A percentile compares a stretch with the other conserved stretches of the same genome.
phyloP scores from a whole-genome alignment of 495 filamentous ascomycete species.

The Pyrenopolyporus hunteri region DNA sequence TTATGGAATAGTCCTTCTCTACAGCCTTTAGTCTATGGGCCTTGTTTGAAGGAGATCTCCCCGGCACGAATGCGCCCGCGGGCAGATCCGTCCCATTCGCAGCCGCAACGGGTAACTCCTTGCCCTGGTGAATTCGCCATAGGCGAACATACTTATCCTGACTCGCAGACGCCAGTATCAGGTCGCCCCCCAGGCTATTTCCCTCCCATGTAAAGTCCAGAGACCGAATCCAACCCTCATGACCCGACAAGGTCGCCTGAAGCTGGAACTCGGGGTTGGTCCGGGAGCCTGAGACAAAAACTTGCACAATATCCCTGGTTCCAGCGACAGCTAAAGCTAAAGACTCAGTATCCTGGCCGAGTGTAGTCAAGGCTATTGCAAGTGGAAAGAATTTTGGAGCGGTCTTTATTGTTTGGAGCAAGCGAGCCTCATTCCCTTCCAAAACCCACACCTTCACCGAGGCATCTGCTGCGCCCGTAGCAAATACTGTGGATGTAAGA shows the following conservation, averaged over 20 bases:
- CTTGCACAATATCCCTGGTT: conserved; percentile 76
- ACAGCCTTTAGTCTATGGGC: conserved; percentile 68
- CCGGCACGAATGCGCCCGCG: conserved; percentile 60
- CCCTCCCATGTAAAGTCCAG: conserved; percentile 76
- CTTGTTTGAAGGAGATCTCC: conserved; percentile 81
- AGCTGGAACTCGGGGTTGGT: conserved; percentile 63
- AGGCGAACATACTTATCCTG: conserved; percentile 97
- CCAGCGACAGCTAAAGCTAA: conserved; percentile 81
- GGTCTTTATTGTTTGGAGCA: conserved; percentile 75
- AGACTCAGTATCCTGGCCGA: conserved; percentile 56
- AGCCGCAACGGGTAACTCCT: conserved; percentile 59
- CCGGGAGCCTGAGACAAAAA: conserved; percentile 63
- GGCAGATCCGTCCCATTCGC: conserved; percentile 52
- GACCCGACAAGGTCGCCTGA: conserved; percentile 80
- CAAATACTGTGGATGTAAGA: conserved; percentile 58
- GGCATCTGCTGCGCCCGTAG: conserved; percentile 78
- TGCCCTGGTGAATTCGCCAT: conserved; percentile 81
- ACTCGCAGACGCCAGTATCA: conserved; percentile 89
- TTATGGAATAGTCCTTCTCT: conserved; percentile 71
- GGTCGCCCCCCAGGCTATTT: conserved; percentile 58
- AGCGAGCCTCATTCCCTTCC: conserved; percentile 50
- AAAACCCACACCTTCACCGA: conserved; percentile 80
- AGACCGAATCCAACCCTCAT: conserved; percentile 94
- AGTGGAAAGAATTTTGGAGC: conserved; percentile 82
- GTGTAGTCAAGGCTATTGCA: conserved; percentile 66